phyloP scores from a whole-genome alignment of 2,329 filamentous ascomycete genomes.

The Talaromyces albobiverticillius region DNA sequence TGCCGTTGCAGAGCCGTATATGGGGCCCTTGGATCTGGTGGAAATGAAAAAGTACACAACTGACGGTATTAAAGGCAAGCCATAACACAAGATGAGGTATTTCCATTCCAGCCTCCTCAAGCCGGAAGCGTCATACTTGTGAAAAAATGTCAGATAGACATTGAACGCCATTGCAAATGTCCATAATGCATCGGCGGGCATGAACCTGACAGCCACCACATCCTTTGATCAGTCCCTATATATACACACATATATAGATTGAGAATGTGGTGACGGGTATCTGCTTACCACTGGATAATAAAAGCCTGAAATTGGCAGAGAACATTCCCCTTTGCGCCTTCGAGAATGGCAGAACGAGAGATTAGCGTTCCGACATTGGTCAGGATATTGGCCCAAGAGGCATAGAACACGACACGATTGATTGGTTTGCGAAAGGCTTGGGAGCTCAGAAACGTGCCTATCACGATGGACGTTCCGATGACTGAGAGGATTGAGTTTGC shows the following conservation, averaged over 20 bases:
- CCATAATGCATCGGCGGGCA: conserved; percentile 74
- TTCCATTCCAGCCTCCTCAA: conserved; percentile 67
- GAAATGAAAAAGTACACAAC: conserved; percentile 65
- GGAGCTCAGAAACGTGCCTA: conserved; percentile 67
- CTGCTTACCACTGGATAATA: conserved; percentile 73
- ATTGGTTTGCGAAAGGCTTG: conserved; percentile 78
- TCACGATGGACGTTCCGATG: conserved; percentile 67
- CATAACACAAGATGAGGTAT: conserved; percentile 70
- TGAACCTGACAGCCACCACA: conserved; percentile 57
- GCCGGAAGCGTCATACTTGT: conserved; percentile 63
- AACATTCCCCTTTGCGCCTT: conserved; percentile 45
- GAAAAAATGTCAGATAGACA: conserved; percentile 78
- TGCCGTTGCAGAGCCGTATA: conserved; percentile 71
- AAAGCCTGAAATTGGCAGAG: conserved; percentile 76
- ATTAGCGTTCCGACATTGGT: conserved; percentile 75
- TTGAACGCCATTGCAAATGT: conserved; percentile 80
- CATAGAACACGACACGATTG: conserved; percentile 80
- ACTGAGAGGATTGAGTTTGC: conserved; percentile 69
- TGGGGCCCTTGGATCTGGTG: conserved; percentile 49
- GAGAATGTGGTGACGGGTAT: neutral
- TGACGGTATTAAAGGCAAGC: conserved; percentile 67
- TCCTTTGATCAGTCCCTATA: neutral
- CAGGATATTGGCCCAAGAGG: conserved; percentile 76
- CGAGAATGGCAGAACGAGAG: conserved; percentile 57
- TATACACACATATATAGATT: neutral